Evolutionary conservation across 306 rosid species (phyloP).

Genomic region (Cucurbita maxima): DNA sequence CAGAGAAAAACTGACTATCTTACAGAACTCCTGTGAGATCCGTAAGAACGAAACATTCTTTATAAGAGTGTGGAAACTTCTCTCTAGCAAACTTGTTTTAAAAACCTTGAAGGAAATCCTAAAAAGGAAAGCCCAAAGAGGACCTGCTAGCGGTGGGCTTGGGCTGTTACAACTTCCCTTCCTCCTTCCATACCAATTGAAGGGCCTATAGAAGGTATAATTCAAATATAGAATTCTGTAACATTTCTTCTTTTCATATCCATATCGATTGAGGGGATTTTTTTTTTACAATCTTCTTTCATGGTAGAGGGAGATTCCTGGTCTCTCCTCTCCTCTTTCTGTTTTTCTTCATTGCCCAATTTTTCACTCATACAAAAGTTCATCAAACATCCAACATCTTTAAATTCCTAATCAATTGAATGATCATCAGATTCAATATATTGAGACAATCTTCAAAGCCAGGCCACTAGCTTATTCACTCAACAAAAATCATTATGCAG

Average conservation of each 20-base stretch:
- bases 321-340: no score
- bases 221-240: background rate
- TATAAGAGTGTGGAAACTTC: no score
- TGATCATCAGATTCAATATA: background rate
- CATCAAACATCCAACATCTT: background rate
- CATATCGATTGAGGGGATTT: background rate
- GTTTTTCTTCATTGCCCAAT: no score
- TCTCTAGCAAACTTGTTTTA: no score
- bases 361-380: no score
- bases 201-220: background rate
- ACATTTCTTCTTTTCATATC: background rate
- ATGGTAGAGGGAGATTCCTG: no score
- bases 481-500: background rate
- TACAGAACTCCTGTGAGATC: background rate
- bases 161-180: no score
- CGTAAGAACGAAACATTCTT: no score
- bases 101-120: no score
- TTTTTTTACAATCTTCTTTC: background rate
- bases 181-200: background rate
- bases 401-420: background rate
- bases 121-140: no score
- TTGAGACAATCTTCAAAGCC: background rate
- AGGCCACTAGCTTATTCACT: background rate
- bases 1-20: background rate
- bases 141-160: no score